Evolutionary conservation across 257 asterid species (phyloP).

Genomic region (Solanum bulbocastanum): DNA sequence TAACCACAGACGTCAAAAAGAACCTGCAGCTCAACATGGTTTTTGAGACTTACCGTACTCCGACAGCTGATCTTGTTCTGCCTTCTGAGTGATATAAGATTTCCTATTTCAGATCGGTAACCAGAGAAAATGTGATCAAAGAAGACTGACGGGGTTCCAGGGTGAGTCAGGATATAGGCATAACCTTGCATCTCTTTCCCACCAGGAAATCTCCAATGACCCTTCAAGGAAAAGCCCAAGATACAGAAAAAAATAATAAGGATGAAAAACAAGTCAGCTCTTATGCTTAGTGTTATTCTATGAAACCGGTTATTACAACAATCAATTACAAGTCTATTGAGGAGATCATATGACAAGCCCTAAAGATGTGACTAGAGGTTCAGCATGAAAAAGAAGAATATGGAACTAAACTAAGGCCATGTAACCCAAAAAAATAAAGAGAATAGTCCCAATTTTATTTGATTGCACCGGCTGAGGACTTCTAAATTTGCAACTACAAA

Average conservation of each 20-base stretch:
- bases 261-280: neutral
- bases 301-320: neutral
- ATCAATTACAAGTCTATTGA: neutral
- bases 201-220: conserved; percentile 99
- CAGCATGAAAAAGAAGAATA: neutral
- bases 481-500: neutral
- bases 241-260: neutral
- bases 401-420: neutral
- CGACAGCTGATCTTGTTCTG: conserved; percentile 79
- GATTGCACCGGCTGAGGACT: neutral
- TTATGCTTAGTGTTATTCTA: neutral
- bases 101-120: conserved; percentile 34
- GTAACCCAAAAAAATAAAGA: neutral
- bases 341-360: neutral
- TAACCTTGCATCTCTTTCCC: conserved; percentile 99
- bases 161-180: conserved; percentile 85
- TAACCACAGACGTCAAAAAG: neutral
- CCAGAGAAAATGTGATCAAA: conserved; percentile 79
- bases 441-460: neutral
- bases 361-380: neutral
- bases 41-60: conserved; percentile 52
- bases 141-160: conserved; percentile 91
- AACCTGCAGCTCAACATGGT: neutral
- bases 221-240: conserved; percentile 39
- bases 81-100: conserved; percentile 59